Base-by-base conservation (phyloP, 768 basidiomycete genomes). In the Amanita subjunquillea region DNA sequence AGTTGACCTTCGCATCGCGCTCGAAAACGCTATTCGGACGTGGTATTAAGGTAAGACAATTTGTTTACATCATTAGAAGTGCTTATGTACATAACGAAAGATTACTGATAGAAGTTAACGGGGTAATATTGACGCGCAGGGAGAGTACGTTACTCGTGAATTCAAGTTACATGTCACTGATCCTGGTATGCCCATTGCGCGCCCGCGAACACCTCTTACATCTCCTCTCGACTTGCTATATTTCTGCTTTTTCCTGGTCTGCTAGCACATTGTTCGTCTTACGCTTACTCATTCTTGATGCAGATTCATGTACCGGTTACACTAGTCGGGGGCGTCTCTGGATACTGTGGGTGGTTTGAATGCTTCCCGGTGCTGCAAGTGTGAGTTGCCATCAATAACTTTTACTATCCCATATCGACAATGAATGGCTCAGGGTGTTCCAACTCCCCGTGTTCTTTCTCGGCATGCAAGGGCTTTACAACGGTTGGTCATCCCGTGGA, bases 401-500 rank as follows among this genome's bases (percentile, higher is more conserved):
- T 22, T 8, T 50, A n/a, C 37, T 30, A 15, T 25, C 17, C n/a
- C 5, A 6, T 17, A 9, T 34, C 8, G 22, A 20, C 25, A 8
- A 30, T n/a, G 23, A 50, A 38, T 53, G 40, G n/a, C 42, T 22
- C 43, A 84, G 83, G 13, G 55, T 79, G 46, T 85, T 87, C 63
- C 90, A 91, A 61, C 66, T 91, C 0, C 91, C 91, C 0, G 75
- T 83, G 0, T 91, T 91, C 62, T 58, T 90, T 40, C 54, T 91
- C n/a, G 87, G 85, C 10, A 72, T 78, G 42, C 68, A 68, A 12
- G 80, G 76, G 0, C 68, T 87, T 10, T 83, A 76, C 73, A 73
- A 69, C 59, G 77, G 86, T 77, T 57, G 32, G 64, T 53, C 23
- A 37, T 12, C 7, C 13, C 17, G 25, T 25, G 25, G 2, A 25